These are phyloP conservation scores for Coemansia erecta DNA, from an alignment of 192 early-diverging fungal species.

Conservation along the genomic window DNA sequence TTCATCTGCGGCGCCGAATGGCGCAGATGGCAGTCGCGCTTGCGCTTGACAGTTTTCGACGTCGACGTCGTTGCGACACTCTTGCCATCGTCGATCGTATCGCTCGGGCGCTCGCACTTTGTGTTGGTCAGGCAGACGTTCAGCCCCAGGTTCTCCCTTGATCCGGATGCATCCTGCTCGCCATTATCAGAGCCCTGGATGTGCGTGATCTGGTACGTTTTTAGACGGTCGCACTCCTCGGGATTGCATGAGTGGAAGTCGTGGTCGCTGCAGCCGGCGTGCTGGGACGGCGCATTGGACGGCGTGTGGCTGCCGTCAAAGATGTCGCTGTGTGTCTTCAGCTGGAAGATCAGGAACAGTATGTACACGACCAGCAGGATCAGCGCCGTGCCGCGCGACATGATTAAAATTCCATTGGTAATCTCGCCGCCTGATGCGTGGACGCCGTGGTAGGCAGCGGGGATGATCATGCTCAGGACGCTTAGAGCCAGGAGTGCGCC, in stretches of 20 bases:
- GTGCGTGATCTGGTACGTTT: not conserved
- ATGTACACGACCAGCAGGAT: constrained; percentile 67
- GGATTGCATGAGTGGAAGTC: not conserved
- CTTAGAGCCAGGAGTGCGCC: constrained; percentile 64
- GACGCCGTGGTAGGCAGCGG: constrained; percentile 65
- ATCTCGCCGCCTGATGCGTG: constrained; percentile 48
- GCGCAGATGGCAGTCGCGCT: constrained; percentile 13
- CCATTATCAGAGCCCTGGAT: no score
- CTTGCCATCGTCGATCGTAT: no score
- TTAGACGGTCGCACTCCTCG: not conserved
- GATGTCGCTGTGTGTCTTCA: constrained; percentile 73
- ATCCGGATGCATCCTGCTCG: no score
- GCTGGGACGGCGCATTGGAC: not conserved
- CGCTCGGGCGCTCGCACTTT: not conserved
- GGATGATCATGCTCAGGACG: constrained; percentile 65
- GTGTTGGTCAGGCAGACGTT: not conserved
- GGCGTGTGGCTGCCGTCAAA: constrained; percentile 40
- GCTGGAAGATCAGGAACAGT: constrained; percentile 78
- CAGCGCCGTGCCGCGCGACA: constrained; percentile 67
- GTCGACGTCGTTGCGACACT: not conserved
- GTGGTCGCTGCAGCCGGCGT: not conserved
- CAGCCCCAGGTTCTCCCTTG: not conserved
- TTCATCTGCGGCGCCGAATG: constrained; percentile 56
- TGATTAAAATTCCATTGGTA: constrained; percentile 55
- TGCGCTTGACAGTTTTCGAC: not conserved